Conservation (phyloP, 73 alveolate genomes). For the Paraurostyla sp. region DNA sequence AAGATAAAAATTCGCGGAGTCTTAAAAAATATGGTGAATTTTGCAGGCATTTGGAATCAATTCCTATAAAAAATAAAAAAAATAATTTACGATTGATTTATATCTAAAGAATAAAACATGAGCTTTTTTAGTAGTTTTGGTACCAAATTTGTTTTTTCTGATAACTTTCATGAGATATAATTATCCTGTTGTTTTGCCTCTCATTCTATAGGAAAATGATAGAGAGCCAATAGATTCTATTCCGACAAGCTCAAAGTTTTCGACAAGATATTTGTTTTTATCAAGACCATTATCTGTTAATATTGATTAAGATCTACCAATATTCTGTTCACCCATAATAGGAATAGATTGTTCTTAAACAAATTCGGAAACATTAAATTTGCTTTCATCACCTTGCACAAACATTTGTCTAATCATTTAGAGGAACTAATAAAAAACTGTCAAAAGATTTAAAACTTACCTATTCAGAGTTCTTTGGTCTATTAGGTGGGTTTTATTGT, state of each 20-base stretch:
- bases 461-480: background rate
- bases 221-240: slow-evolving; percentile 6
- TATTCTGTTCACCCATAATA: background rate
- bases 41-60: slow-evolving; percentile 39
- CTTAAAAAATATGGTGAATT: slow-evolving; percentile 28
- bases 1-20: background rate
- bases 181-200: slow-evolving; percentile 2
- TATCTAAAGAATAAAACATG: background rate
- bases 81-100: background rate
- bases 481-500: too few relatives aligned
- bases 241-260: background rate
- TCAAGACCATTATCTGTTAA: background rate
- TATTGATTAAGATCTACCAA: slow-evolving; percentile 34
- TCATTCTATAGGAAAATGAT: background rate
- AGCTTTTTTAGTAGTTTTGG: slow-evolving; percentile 8
- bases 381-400: background rate
- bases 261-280: background rate
- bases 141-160: slow-evolving; percentile 19
- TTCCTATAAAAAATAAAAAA: background rate
- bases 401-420: slow-evolving; percentile 8
- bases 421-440: background rate
- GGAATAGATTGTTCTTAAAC: background rate
- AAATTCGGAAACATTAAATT: background rate
- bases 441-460: background rate
- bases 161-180: background rate